Percentiles rank a stretch among this genome's conserved stretches.
These are phyloP conservation scores for Pythium pectinolyticum DNA, from an alignment of 352 stramenopile genomes.

Conservation along the genomic window DNA sequence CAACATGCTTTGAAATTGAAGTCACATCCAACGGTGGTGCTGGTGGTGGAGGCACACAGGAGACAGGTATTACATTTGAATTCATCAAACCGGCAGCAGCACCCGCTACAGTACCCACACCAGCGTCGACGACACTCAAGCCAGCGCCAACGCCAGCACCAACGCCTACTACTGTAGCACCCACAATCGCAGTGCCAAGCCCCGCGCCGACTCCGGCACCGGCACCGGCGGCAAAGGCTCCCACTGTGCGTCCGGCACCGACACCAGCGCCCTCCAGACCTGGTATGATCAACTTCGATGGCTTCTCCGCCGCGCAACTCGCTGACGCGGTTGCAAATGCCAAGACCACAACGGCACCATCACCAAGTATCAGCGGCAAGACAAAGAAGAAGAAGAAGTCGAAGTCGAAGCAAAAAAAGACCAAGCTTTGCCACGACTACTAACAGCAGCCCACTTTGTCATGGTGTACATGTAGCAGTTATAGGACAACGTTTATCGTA, in stretches of 20 bases:
- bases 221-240: conserved; percentile 17
- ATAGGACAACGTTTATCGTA: background rate
- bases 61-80: background rate
- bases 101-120: background rate
- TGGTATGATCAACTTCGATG: conserved; percentile 18
- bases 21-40: conserved; percentile 32
- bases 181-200: conserved; percentile 1
- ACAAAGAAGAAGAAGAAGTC: too few species aligned
- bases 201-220: conserved; percentile 15
- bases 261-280: conserved; percentile 18
- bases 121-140: conserved; percentile 2
- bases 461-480: background rate
- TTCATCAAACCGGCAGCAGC: background rate
- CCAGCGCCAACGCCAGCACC: conserved; percentile 1
- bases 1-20: conserved; percentile 69
- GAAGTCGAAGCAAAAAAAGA: too few species aligned
- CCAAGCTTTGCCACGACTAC: background rate
- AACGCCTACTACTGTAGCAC: background rate
- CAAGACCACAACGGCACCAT: background rate
- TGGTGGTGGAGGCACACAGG: too few species aligned
- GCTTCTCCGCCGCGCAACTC: conserved; percentile 23
- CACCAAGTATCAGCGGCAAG: too few species aligned
- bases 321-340: conserved; percentile 19
- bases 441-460: background rate
- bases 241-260: conserved; percentile 11